phyloP scores from a whole-genome alignment of 768 basidiomycete species.

The Strobilomyces confusus region DNA sequence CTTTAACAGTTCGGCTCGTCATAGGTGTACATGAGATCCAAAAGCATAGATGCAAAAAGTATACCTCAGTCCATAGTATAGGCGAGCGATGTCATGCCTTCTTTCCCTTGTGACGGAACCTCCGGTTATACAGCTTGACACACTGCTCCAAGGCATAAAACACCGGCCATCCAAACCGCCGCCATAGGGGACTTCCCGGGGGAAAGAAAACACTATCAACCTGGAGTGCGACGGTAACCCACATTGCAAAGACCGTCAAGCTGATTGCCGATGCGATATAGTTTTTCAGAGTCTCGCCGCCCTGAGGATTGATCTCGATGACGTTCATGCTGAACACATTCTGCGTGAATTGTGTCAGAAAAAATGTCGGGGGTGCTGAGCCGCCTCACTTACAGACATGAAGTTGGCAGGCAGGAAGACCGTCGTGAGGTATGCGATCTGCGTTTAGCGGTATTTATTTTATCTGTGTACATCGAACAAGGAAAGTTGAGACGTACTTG shows the following conservation, averaged over 20 bases:
- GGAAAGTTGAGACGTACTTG: constrained; percentile 26
- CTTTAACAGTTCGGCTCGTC: too few species aligned
- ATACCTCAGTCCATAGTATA: background rate
- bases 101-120: background rate
- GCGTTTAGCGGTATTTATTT: background rate
- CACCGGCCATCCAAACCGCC: constrained; percentile 22
- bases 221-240: constrained; percentile 54
- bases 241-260: constrained; percentile 49
- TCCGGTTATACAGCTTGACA: background rate
- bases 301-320: constrained; percentile 33
- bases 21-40: too few species aligned
- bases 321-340: constrained; percentile 57
- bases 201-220: constrained; percentile 23
- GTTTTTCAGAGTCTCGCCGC: constrained; percentile 31
- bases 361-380: background rate
- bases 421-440: constrained; percentile 53
- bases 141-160: constrained; percentile 1
- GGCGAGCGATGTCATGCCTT: constrained; percentile 1
- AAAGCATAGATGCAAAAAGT: too few species aligned
- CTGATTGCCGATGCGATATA: constrained; percentile 41
- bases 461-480: constrained; percentile 11
- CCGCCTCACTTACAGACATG: constrained; percentile 22
- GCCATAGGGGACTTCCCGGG: constrained; percentile 9
- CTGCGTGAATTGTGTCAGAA: constrained; percentile 27
- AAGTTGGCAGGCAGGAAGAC: constrained; percentile 57